Base-by-base conservation (phyloP, 257 asterid species). In the Solanum ossicruentum region DNA sequence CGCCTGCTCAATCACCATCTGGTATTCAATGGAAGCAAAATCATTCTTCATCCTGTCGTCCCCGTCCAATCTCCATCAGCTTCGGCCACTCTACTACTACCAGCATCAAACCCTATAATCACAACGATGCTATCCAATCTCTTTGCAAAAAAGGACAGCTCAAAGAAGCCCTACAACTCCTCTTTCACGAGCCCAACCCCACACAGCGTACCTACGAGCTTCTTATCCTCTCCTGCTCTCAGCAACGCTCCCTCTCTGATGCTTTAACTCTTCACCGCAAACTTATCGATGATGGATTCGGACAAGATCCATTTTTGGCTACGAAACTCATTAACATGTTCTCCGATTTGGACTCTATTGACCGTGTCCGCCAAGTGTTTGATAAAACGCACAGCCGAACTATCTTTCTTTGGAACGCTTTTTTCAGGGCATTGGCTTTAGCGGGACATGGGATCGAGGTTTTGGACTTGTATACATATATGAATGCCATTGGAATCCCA, bases 301-400 rank as follows among this genome's bases (percentile, higher is more conserved):
- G 86, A 61, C 90, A 93, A 84, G 99, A 94, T 80, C 89, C 98
- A 2, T 96, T 93, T 85, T 85, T 96, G 93, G 98, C 98, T 56
- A 96, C 99, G 8, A 96, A 96, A 89, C 98, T 96, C 77, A 93
- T 96, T 45, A 89, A 91, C 71, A 86, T 90, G 96, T 96, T 89
- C 66, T 88, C 90, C 0, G 88, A 93, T 7, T 86, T 94, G 85
- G 91, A 89, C 72, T 89, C 92, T 15, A 7, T 90, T 8, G 89
- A 84, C 1, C 84, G 85, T 82, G 98, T 93, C 21, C 97, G 95
- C 86, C 87, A 93, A 79, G 99, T 96, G 95, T 96, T 96, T 89
- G 98, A 93, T 71, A 73, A 88, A 92, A 92, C 84, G 70, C 67
- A 85, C 3, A 80, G 86, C 32, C 89, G 91, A 86, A 96, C 97